Conservation (phyloP, 176 grass and related monocot species). For the Paspalum vaginatum region DNA sequence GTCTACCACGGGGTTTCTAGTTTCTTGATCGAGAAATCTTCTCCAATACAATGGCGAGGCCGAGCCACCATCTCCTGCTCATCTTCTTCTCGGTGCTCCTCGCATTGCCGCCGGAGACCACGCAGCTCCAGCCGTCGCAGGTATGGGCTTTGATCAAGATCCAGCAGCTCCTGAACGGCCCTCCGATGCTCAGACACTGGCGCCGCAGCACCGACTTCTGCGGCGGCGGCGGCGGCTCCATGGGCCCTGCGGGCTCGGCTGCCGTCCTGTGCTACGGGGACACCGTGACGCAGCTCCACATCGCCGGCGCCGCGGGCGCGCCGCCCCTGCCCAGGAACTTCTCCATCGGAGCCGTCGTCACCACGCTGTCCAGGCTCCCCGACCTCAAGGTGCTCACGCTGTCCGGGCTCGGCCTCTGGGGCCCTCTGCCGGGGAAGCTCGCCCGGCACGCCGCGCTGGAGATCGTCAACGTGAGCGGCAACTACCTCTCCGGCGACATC, state of each 20-base stretch:
- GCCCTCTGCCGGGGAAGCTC: constrained; percentile 68
- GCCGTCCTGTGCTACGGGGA: constrained; percentile 88
- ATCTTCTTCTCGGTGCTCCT: constrained; percentile 34
- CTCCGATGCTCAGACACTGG: constrained; percentile 71
- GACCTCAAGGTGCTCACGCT: constrained; percentile 90
- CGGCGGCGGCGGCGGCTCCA: constrained; percentile 32
- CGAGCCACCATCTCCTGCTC: not conserved
- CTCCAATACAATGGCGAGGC: constrained; percentile 52
- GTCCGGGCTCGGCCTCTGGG: constrained; percentile 83
- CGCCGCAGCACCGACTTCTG: constrained; percentile 82
- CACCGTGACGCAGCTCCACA: constrained; percentile 87
- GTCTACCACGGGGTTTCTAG: no score
- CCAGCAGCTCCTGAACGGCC: constrained; percentile 69
- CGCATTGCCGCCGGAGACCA: constrained; percentile 33
- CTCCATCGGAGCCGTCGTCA: constrained; percentile 70
- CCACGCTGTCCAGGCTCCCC: constrained; percentile 75
- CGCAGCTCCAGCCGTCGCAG: constrained; percentile 65
- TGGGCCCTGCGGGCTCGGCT: constrained; percentile 29
- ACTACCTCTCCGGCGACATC: constrained; percentile 71
- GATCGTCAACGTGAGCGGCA: constrained; percentile 89
- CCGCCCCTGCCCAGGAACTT: constrained; percentile 73
- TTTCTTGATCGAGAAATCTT: constrained; percentile 16
- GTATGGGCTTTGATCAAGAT: constrained; percentile 86
- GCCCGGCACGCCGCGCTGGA: constrained; percentile 60
- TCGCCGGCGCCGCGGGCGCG: constrained; percentile 49